phyloP scores from a whole-genome alignment of 225 moss, liverwort and hornwort species.

The Pleurozium schreberi region DNA sequence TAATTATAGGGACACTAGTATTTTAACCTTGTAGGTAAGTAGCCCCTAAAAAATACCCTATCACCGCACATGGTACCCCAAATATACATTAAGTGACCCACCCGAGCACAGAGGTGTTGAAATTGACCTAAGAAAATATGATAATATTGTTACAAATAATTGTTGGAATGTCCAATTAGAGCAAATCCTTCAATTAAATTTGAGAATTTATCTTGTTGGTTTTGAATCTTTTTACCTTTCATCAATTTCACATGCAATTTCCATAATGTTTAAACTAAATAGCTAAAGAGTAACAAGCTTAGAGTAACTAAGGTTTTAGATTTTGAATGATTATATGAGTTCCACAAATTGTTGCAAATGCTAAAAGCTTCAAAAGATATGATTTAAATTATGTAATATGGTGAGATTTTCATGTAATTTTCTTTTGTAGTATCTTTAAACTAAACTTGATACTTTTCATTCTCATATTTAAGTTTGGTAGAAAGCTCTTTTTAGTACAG shows the following conservation, averaged over 20 bases:
- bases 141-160: rapidly evolving
- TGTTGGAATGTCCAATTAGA: neutral
- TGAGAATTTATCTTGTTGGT: neutral
- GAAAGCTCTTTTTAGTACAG: neutral
- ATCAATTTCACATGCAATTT: neutral
- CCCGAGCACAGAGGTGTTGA: neutral
- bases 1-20: too few species aligned
- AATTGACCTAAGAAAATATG: rapidly evolving
- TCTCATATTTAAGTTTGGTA: too few species aligned
- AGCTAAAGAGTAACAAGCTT: neutral
- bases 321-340: neutral
- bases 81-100: too few species aligned
- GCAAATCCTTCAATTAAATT: neutral
- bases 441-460: neutral
- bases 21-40: too few species aligned
- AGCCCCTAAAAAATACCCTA: too few species aligned
- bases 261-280: neutral
- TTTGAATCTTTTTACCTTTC: too few species aligned
- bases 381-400: too few species aligned
- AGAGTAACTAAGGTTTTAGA: neutral
- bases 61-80: too few species aligned
- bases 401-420: neutral
- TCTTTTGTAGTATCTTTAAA: neutral
- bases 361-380: rapidly evolving
- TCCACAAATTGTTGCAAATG: neutral